Percentiles rank a stretch among this genome's conserved stretches.
Conservation (phyloP, 2,329 filamentous ascomycete genomes). For the Trichoderma sp. region DNA sequence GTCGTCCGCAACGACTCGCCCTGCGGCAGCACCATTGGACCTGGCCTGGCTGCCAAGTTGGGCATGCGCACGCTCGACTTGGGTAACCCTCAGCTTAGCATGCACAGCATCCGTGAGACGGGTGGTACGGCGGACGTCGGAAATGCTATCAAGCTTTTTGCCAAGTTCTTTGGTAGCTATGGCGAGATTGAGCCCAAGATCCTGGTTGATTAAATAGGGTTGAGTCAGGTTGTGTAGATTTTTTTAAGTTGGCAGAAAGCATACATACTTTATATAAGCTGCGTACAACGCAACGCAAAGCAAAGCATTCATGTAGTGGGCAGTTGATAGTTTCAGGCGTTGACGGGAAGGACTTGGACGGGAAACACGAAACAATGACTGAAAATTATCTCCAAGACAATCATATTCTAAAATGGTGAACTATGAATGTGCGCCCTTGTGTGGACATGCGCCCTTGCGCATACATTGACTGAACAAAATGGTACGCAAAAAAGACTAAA, state of each 20-base stretch:
- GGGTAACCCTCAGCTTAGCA: slow-evolving; percentile 90
- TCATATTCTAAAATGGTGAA: not conserved
- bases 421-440: not conserved
- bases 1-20: slow-evolving; percentile 94
- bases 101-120: slow-evolving; percentile 96
- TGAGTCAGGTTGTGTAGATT: not conserved
- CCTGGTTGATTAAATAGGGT: slow-evolving; percentile 64
- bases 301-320: not conserved
- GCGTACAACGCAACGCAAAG: not conserved
- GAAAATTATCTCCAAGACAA: not conserved
- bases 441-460: not conserved
- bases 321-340: not conserved
- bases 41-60: slow-evolving; percentile 86
- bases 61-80: slow-evolving; percentile 88
- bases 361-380: not conserved
- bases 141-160: slow-evolving; percentile 81
- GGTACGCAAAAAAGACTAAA: not conserved
- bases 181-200: slow-evolving; percentile 81
- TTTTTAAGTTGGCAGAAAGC: not conserved
- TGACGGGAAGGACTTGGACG: not conserved
- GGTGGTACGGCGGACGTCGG: slow-evolving; percentile 85
- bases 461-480: not conserved
- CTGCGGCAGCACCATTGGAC: slow-evolving; percentile 94
- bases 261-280: not conserved
- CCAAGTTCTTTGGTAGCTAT: slow-evolving; percentile 82